A percentile compares a stretch with the other conserved stretches of the same genome.
Evolutionary conservation across 2,329 filamentous ascomycete genomes (phyloP).

Genomic region (Calcarisporium arbuscula): DNA sequence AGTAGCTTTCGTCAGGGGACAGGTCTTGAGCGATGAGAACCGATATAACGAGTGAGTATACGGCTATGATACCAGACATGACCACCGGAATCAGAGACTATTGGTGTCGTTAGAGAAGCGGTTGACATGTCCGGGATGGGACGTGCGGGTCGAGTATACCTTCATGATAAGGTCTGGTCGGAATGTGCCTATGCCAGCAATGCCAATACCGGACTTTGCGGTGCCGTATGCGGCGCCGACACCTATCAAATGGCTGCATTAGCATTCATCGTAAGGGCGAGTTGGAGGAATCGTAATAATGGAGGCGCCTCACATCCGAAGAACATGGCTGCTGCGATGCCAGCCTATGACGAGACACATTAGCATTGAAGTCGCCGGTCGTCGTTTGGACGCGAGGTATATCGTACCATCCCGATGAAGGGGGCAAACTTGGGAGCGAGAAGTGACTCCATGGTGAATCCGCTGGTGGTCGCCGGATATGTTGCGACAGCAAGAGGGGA

Average conservation of each 20-base stretch:
- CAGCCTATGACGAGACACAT: constrained; percentile 46
- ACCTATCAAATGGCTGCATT: constrained; percentile 30
- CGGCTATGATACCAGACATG: constrained; percentile 99
- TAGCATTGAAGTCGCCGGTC: too few relatives aligned
- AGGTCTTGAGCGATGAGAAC: constrained; percentile 93
- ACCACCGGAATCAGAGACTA: constrained; percentile 82
- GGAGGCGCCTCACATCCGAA: constrained; percentile 62
- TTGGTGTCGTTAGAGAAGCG: constrained; percentile 10
- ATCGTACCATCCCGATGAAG: constrained; percentile 78
- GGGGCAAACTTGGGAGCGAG: constrained; percentile 75
- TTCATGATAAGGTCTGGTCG: constrained; percentile 88
- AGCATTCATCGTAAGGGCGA: not conserved
- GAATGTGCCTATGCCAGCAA: constrained; percentile 79
- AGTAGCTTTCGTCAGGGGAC: constrained; percentile 64
- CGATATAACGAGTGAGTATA: constrained; percentile 94
- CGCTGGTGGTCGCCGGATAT: constrained; percentile 14
- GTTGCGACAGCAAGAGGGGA: constrained; percentile 12
- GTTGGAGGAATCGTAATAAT: constrained; percentile 7
- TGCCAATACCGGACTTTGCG: constrained; percentile 82
- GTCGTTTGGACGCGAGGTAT: constrained; percentile 10
- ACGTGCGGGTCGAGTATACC: constrained; percentile 37
- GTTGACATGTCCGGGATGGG: not conserved
- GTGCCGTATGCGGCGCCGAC: constrained; percentile 80
- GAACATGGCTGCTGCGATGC: constrained; percentile 76
- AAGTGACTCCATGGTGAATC: constrained; percentile 49